Base-by-base conservation (phyloP, 768 basidiomycete species). In the Chlorophyllum brunneum region DNA sequence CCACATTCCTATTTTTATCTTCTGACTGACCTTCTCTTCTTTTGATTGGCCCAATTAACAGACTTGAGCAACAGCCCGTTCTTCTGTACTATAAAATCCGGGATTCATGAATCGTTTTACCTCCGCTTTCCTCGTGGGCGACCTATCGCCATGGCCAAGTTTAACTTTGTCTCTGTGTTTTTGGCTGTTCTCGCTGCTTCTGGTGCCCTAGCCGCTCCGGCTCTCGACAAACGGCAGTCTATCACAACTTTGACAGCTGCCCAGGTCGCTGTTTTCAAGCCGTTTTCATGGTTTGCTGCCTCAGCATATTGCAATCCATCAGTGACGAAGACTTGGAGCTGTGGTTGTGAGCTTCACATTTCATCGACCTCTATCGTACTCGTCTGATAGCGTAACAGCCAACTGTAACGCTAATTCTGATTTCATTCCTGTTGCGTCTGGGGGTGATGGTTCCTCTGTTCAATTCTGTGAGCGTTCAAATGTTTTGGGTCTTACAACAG, bases 221-320 rank as follows among this genome's bases (percentile, higher is more conserved):
- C 43, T 18, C 44, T 65, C n/a, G 68, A 56, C 26, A 51, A 39
- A 10, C 54, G 61, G 16, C 55, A 54, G 37, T 27, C 39, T 15
- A 72, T 79, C 54, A 67, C 67, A 1, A 51, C 72, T 3, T 60
- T 79, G 44, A 62, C 67, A 36, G 54, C 68, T 5, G 18, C 73
- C 0, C 70, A 79, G 58, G 69, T 82, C 9, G 55, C 66, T 22
- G 30, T 58, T 7, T 81, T 71, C 59, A 73, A 61, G 24, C 68
- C 78, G 0, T 82, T 73, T 64, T 70, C 79, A 0, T 65, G 63
- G 49, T 80, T 75, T 55, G 77, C 81, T 2, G 70, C 70, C 26
- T 60, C 80, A 7, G 80, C 68, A 0, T 79, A 79, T 55, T 83
- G 81, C 48, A 36, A 60, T 5, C 65, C 78, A 15, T 48, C 69